phyloP scores from a whole-genome alignment of 1,284 basidiomycete species.

The Rhodofomes roseus region DNA sequence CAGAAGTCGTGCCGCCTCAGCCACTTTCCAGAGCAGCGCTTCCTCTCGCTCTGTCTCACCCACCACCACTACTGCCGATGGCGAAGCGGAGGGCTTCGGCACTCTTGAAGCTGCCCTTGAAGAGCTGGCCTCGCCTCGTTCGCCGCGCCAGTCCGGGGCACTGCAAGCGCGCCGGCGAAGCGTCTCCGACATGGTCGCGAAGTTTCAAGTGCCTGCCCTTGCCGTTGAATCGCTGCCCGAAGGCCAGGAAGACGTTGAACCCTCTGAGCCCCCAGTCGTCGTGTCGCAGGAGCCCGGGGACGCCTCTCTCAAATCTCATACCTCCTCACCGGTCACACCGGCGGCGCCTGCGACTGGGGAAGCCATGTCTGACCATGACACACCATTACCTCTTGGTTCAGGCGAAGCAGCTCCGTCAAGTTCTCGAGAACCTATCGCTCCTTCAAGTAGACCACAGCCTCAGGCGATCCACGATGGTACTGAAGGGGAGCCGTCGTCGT shows the following conservation, averaged over 20 bases:
- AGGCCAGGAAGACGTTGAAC: constrained; percentile 1
- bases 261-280: neutral
- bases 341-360: neutral
- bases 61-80: neutral
- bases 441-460: neutral
- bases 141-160: constrained; percentile 5
- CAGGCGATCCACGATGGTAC: neutral
- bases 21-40: neutral
- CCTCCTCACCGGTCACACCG: neutral
- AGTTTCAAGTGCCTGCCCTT: neutral
- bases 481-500: neutral
- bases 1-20: constrained; percentile 6
- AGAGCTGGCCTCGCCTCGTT: neutral
- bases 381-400: neutral
- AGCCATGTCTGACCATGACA: neutral
- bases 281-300: neutral
- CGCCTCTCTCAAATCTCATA: neutral
- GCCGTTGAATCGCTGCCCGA: constrained; percentile 6
- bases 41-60: constrained; percentile 3
- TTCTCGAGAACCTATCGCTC: neutral
- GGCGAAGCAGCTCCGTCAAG: neutral
- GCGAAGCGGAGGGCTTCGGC: constrained; percentile 1
- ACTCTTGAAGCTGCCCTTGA: constrained; percentile 3
- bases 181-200: constrained; percentile 18
- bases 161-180: constrained; percentile 8